Percentiles rank a stretch among this genome's conserved stretches.
Evolutionary conservation across 2,329 filamentous ascomycete genomes (phyloP).

Genomic region (Exophiala sp.): DNA sequence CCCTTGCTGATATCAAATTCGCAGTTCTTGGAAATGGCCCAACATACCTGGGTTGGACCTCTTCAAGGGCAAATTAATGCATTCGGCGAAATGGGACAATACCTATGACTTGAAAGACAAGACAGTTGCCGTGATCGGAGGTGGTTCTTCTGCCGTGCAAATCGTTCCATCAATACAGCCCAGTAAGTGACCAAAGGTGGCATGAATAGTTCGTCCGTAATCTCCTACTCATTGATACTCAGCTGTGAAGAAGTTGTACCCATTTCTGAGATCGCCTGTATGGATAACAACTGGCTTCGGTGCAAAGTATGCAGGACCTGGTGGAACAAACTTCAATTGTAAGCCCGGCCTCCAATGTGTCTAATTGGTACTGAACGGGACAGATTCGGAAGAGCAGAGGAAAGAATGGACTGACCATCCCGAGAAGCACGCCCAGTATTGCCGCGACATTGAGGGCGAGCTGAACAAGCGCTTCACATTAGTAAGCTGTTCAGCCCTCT

Average conservation of each 20-base stretch:
- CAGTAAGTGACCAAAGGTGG: constrained; percentile 1
- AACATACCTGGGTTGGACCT: constrained; percentile 49
- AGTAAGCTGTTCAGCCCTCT: constrained; percentile 1
- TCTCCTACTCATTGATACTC: neutral
- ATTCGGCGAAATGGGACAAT: constrained; percentile 56
- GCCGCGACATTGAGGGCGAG: constrained; percentile 48
- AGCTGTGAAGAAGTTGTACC: constrained; percentile 31
- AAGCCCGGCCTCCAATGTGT: neutral
- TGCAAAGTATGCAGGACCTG: constrained; percentile 22
- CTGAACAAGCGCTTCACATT: constrained; percentile 52
- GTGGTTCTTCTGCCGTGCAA: constrained; percentile 55
- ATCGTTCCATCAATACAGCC: constrained; percentile 50
- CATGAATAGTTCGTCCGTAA: too few relatives aligned
- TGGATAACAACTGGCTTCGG: constrained; percentile 28
- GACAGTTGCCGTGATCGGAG: constrained; percentile 53
- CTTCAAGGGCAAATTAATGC: constrained; percentile 55
- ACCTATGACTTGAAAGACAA: constrained; percentile 48
- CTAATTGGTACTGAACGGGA: neutral
- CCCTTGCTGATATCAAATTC: constrained; percentile 56
- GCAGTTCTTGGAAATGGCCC: constrained; percentile 48
- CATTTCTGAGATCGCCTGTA: constrained; percentile 21
- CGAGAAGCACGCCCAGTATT: constrained; percentile 41
- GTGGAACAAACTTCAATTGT: constrained; percentile 24
- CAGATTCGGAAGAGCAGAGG: constrained; percentile 23
- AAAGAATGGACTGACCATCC: constrained; percentile 41